phyloP scores from a whole-genome alignment of 495 filamentous ascomycete genomes.

The Penicillium crystallinum region DNA sequence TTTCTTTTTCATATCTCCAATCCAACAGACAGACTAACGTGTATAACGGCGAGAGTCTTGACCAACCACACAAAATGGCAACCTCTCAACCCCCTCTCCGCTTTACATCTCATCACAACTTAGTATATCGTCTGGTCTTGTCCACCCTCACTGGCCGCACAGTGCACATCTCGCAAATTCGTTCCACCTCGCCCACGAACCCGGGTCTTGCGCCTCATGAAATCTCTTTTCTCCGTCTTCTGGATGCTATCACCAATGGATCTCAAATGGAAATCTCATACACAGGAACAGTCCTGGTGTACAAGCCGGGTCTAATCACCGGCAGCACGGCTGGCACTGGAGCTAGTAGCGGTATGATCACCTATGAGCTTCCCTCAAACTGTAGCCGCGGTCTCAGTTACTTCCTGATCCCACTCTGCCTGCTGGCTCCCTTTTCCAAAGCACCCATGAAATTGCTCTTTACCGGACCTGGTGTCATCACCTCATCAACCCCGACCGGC shows the following conservation, averaged over 20 bases:
- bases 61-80: conserved; percentile 32
- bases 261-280: conserved; percentile 89
- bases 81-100: conserved; percentile 49
- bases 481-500: conserved; percentile 68
- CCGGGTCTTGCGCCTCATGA: conserved; percentile 90
- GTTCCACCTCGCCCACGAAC: conserved; percentile 71
- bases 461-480: conserved; percentile 89
- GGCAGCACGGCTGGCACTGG: conserved; percentile 65
- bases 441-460: conserved; percentile 81
- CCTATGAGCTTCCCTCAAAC: conserved; percentile 68
- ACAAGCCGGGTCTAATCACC: conserved; percentile 86
- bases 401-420: conserved; percentile 82
- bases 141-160: conserved; percentile 86
- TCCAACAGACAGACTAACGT: not conserved
- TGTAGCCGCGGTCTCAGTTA: conserved; percentile 83
- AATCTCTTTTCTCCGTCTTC: conserved; percentile 89
- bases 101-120: conserved; percentile 77
- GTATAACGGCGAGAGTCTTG: conserved; percentile 7
- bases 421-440: conserved; percentile 92
- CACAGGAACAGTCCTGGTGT: conserved; percentile 86
- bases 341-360: conserved; percentile 65
- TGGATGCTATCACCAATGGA: conserved; percentile 95
- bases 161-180: conserved; percentile 89
- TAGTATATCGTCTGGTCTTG: conserved; percentile 80
- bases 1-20: conserved; percentile 27